Base-by-base conservation (phyloP, 305 asterid genomes). In the Fraxinus latifolia region DNA sequence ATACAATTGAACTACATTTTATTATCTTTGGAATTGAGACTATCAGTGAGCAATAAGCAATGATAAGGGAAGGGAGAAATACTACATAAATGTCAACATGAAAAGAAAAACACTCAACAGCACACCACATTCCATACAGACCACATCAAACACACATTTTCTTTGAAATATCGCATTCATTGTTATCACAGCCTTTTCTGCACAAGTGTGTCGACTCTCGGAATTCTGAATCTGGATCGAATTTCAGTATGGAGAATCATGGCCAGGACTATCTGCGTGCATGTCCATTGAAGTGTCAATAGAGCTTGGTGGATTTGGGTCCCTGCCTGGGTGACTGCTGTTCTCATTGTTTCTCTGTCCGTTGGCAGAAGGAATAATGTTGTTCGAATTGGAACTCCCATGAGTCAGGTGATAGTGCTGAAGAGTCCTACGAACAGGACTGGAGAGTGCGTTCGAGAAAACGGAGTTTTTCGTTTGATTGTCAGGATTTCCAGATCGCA, bases 391-490 rank as follows among this genome's bases (percentile, higher is more conserved):
- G 77, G 84, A 82, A 78, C 84, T 83, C 25, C 91, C 91, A 67
- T 88, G 92, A 1, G 97, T 82, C 50, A 87, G 81, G 86, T 93
- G 96, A 87, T 91, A 93, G 82, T 87, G 86, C 81, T 93, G 97
- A 79, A 91, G 91, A 83, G 92, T 90, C 21, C 90, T 84, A 1
- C 92, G 92, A 31, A 93, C 88, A 1, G 97, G 95, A 71, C 97
- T 93, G 15, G 96, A 91, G 71, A 91, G 92, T 17, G 96, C 94
- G 73, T 86, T 91, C 0, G 97, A 93, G 92, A 90, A 91, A 62
- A 90, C 91, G 0, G 91, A 82, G 74, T 68, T 68, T 14, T 31
- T 68, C 1, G 74, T 11, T 68, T 68, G 74, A 33, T 68, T 68
- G 74, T 68, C 74, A 0, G 37, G 33, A 76, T 76, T 86, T 42